Conservation (phyloP, 2,329 filamentous ascomycete genomes). For the Alternaria sp. region DNA sequence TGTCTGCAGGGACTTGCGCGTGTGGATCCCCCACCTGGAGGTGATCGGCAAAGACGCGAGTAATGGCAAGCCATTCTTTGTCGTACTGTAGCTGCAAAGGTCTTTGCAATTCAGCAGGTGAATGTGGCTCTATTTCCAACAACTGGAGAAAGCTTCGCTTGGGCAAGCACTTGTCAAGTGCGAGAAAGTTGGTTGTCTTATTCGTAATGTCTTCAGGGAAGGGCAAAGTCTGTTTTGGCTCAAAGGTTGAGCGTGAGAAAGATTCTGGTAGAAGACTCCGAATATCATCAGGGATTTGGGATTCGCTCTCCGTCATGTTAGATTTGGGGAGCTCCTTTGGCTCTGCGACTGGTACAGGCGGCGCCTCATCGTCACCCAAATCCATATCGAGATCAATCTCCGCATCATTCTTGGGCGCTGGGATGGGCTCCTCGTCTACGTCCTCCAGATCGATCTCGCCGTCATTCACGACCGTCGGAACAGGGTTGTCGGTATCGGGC, state of each 20-base stretch:
- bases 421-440: constrained; percentile 56
- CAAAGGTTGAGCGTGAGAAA: constrained; percentile 61
- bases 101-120: constrained; percentile 41
- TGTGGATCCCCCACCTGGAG: constrained; percentile 65
- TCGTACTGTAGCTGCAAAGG: constrained; percentile 80
- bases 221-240: constrained; percentile 53
- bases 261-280: constrained; percentile 79
- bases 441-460: constrained; percentile 67
- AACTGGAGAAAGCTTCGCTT: constrained; percentile 85
- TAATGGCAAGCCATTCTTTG: constrained; percentile 94
- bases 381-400: constrained; percentile 56
- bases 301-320: constrained; percentile 4
- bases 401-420: constrained; percentile 40
- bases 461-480: constrained; percentile 58
- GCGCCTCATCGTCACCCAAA: constrained; percentile 47
- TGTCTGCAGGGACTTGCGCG: constrained; percentile 65
- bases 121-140: constrained; percentile 58
- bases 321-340: constrained; percentile 18
- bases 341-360: not conserved
- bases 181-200: constrained; percentile 81
- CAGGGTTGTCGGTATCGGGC: constrained; percentile 7
- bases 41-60: constrained; percentile 76
- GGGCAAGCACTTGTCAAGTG: constrained; percentile 89
- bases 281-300: constrained; percentile 68
- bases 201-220: constrained; percentile 80